Percentiles rank a stretch among this genome's conserved stretches.
Evolutionary conservation across 2,329 filamentous ascomycete genomes (phyloP).

Genomic region (Exophiala oligosperma): DNA sequence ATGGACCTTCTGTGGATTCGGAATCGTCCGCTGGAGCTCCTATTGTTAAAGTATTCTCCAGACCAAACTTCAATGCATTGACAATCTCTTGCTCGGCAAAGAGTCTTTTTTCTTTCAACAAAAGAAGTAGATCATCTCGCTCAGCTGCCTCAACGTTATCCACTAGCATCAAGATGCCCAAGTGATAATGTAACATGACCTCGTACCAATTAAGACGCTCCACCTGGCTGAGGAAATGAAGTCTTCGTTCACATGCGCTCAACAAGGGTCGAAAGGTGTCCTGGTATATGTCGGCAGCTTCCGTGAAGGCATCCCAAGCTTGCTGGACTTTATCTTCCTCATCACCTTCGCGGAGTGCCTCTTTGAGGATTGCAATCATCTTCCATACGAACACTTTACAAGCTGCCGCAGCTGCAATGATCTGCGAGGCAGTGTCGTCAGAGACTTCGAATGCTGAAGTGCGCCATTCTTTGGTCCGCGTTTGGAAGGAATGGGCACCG

Average conservation of each 20-base stretch:
- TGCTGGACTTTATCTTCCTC: constrained; percentile 32
- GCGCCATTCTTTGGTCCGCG: constrained; percentile 32
- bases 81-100: constrained; percentile 33
- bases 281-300: constrained; percentile 33
- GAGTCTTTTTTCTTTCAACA: constrained; percentile 26
- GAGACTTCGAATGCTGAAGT: constrained; percentile 29
- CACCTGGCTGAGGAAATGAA: constrained; percentile 34
- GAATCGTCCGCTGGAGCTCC: constrained; percentile 1
- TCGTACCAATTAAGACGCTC: constrained; percentile 37
- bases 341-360: constrained; percentile 35
- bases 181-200: constrained; percentile 33
- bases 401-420: constrained; percentile 32
- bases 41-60: constrained; percentile 32
- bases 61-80: constrained; percentile 32
- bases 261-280: constrained; percentile 32
- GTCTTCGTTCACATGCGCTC: constrained; percentile 31
- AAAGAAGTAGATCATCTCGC: constrained; percentile 30
- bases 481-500: constrained; percentile 32
- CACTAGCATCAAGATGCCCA: constrained; percentile 33
- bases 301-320: constrained; percentile 31
- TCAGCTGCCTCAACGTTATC: constrained; percentile 32
- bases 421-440: constrained; percentile 33
- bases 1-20: neutral
- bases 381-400: constrained; percentile 35
- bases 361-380: constrained; percentile 34